These are phyloP conservation scores for Areca catechu DNA, from an alignment of 176 grass and related monocot species.

Conservation along the genomic window DNA sequence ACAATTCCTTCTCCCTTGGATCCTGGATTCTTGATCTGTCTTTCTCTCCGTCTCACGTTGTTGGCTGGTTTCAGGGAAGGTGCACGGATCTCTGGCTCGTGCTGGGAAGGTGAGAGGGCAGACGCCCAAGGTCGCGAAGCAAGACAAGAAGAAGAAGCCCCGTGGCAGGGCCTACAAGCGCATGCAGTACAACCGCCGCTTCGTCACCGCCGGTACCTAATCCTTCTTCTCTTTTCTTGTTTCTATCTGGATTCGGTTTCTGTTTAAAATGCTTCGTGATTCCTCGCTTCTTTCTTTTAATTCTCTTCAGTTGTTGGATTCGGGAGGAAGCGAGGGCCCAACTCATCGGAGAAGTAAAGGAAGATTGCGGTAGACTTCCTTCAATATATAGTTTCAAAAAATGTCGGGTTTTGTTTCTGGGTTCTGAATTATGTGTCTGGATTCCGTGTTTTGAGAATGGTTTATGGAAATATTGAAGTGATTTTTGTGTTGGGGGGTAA, in stretches of 20 bases:
- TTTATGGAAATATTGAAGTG: no score
- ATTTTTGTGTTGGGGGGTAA: no score
- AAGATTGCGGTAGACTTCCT: no score
- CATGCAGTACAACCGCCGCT: conserved; percentile 16
- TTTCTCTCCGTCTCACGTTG: no score
- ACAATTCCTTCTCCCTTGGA: no score
- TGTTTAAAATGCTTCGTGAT: no score
- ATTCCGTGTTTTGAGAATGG: no score
- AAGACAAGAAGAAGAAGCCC: conserved; percentile 15
- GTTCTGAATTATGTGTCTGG: background rate
- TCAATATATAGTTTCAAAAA: no score
- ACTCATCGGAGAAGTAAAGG: background rate
- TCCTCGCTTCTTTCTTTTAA: no score
- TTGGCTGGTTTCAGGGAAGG: conserved; percentile 4
- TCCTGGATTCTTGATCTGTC: no score
- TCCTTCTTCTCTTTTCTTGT: no score
- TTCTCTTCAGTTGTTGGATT: conserved; percentile 16
- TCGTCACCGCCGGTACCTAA: background rate
- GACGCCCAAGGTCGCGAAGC: conserved; percentile 14
- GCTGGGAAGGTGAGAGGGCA: conserved; percentile 14
- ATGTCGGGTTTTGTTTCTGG: background rate
- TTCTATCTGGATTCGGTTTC: background rate
- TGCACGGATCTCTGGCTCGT: conserved; percentile 15
- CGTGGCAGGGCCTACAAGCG: conserved; percentile 3
- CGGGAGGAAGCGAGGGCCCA: conserved; percentile 8